Evolutionary conservation across 805 yeast genomes (phyloP).

Genomic region (Pichia deserticola): DNA sequence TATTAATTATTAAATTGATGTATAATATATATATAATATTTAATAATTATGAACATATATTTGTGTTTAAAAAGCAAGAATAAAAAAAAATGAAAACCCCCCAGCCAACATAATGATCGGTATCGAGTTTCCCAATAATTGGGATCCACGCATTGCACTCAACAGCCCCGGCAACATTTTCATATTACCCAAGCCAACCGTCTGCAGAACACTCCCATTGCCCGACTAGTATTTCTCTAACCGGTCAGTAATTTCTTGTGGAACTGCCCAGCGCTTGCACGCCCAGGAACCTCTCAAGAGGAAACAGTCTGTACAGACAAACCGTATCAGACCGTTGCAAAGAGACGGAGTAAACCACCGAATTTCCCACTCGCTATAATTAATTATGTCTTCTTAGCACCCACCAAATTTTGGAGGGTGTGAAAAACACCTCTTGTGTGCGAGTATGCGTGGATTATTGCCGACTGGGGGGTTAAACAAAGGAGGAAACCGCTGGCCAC

Average conservation of each 20-base stretch:
- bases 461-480: slow-evolving; percentile 9
- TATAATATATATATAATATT: too few relatives aligned
- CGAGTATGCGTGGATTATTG: slow-evolving; percentile 31
- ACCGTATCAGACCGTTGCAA: too few relatives aligned
- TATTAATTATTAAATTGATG: too few relatives aligned
- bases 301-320: slow-evolving; percentile 14
- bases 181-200: slow-evolving; percentile 25
- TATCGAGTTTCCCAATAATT: slow-evolving; percentile 30
- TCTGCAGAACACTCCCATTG: slow-evolving; percentile 33
- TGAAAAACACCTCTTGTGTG: slow-evolving; percentile 20
- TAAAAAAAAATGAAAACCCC: slow-evolving; percentile 1
- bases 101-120: slow-evolving; percentile 28
- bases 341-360: slow-evolving; percentile 29
- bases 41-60: too few relatives aligned
- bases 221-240: background rate
- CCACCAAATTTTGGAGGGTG: background rate
- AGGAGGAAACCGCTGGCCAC: slow-evolving; percentile 5
- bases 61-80: background rate
- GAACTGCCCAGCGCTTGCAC: slow-evolving; percentile 34
- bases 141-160: slow-evolving; percentile 34
- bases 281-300: slow-evolving; percentile 33
- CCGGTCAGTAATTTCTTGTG: slow-evolving; percentile 26
- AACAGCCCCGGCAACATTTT: slow-evolving; percentile 18
- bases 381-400: background rate
- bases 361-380: slow-evolving; percentile 33